phyloP scores from a whole-genome alignment of 208 protist species.

The Leishmania aethiopica region DNA sequence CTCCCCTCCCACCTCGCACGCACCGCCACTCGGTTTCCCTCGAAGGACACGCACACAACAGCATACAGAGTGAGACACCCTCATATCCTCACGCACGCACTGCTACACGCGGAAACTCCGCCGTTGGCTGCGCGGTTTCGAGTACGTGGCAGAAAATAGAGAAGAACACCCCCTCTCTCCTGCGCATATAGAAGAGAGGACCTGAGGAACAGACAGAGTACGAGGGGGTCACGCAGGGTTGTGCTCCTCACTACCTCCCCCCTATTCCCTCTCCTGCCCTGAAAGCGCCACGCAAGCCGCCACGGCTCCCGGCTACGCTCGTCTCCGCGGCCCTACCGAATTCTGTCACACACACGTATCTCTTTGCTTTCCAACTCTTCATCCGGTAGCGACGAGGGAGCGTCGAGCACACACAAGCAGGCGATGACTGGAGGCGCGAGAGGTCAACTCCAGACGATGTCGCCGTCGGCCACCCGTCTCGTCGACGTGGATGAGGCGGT shows the following conservation, averaged over 20 bases:
- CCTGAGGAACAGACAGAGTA: not conserved
- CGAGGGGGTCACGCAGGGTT: not conserved
- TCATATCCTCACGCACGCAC: not conserved
- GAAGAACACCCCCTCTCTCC: not conserved
- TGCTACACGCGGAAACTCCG: not conserved
- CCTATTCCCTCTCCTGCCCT: not conserved
- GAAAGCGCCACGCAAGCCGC: not conserved
- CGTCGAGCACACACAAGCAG: not conserved
- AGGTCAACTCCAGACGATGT: constrained; percentile 1
- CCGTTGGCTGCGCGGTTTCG: not conserved
- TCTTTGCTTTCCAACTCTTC: not conserved
- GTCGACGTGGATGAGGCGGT: constrained; percentile 25
- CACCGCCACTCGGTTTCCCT: not conserved
- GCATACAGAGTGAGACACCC: not conserved
- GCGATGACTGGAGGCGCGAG: not conserved
- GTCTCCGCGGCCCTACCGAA: not conserved
- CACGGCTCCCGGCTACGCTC: not conserved
- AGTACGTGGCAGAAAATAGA: not conserved
- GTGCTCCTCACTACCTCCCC: not conserved
- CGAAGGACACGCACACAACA: not conserved
- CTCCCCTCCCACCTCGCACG: not conserved
- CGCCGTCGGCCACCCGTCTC: constrained; percentile 8
- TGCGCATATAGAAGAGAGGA: not conserved
- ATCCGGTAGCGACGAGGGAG: not conserved
- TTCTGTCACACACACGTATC: not conserved